phyloP scores from a whole-genome alignment of 441 rosid species.

The Populus hybrid region DNA sequence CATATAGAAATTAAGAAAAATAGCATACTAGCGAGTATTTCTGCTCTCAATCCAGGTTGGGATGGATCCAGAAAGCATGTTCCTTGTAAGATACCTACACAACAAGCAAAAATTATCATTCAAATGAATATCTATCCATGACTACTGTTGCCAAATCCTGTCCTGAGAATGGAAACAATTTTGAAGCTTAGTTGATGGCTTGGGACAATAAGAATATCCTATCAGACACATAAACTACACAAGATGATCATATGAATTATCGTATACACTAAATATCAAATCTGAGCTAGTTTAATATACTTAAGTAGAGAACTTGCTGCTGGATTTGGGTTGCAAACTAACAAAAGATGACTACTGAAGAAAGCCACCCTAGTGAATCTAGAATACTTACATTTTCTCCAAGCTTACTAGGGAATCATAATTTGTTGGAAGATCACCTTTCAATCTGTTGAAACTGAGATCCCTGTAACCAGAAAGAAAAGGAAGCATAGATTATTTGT shows the following conservation, averaged over 20 bases:
- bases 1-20: background rate
- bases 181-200: background rate
- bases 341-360: background rate
- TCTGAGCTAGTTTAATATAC: background rate
- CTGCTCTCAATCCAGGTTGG: conserved; percentile 14
- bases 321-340: background rate
- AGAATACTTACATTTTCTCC: conserved; percentile 28
- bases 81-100: conserved; percentile 29
- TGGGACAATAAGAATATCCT: background rate
- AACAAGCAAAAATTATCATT: conserved; percentile 4
- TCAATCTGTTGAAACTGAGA: conserved; percentile 43
- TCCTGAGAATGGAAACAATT: background rate
- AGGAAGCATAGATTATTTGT: background rate
- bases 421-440: conserved; percentile 27
- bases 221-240: background rate
- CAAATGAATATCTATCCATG: background rate
- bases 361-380: background rate
- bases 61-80: conserved; percentile 16
- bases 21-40: conserved; percentile 24
- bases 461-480: conserved; percentile 28
- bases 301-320: background rate
- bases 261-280: background rate
- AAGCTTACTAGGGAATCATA: conserved; percentile 14
- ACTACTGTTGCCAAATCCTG: background rate
- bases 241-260: background rate